Evolutionary conservation across 2,329 filamentous ascomycete genomes (phyloP).

Genomic region (Chrysosporium keratinophilum): DNA sequence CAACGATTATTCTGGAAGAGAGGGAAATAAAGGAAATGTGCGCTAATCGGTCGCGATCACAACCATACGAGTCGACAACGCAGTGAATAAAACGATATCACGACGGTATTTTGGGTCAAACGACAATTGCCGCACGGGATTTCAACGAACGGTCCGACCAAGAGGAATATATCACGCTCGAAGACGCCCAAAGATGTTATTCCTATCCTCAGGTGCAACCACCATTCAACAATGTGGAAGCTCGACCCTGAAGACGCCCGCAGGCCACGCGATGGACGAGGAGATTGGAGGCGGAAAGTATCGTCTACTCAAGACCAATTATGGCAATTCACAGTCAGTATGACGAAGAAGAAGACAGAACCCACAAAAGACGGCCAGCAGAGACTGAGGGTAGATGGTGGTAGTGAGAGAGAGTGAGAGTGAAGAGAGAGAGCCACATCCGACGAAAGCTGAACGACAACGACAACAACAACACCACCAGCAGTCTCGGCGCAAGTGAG

Average conservation of each 20-base stretch:
- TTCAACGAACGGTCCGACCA: background rate
- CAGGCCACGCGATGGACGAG: background rate
- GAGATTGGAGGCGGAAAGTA: background rate
- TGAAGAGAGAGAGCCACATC: background rate
- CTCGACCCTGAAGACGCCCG: background rate
- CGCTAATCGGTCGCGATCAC: background rate
- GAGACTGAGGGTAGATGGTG: background rate
- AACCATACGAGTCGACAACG: slow-evolving; percentile 1
- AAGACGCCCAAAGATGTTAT: background rate
- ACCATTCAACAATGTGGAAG: background rate
- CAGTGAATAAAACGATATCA: background rate
- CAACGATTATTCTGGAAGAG: background rate
- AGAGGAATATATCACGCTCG: background rate
- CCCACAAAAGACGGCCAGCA: background rate
- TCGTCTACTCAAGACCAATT: background rate
- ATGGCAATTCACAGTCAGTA: background rate
- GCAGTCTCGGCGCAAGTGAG: background rate
- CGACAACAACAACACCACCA: background rate
- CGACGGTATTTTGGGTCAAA: background rate
- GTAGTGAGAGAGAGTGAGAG: background rate
- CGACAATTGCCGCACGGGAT: background rate
- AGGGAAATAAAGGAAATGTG: background rate
- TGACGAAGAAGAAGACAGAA: background rate
- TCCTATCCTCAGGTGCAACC: slow-evolving; percentile 2
- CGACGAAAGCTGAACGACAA: background rate